These are phyloP conservation scores for Trebouxiophyceae sp. DNA, from an alignment of 163 green algal species.

Conservation along the genomic window DNA sequence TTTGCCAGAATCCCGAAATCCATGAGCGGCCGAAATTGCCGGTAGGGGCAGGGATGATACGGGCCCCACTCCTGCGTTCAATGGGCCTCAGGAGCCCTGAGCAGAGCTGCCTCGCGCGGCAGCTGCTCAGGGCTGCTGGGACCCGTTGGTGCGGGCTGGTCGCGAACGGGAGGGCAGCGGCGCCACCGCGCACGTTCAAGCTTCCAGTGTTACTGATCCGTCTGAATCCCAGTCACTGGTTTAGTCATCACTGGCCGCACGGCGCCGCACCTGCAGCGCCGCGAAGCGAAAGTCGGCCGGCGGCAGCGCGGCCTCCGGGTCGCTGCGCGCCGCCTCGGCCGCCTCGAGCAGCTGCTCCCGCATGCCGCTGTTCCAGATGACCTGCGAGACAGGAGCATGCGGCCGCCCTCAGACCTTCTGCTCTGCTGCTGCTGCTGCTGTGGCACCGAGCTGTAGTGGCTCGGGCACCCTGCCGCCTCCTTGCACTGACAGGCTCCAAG, in stretches of 20 bases:
- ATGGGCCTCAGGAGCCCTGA: too few relatives aligned
- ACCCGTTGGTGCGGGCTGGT: background rate
- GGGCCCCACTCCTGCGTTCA: too few relatives aligned
- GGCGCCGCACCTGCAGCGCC: background rate
- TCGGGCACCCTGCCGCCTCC: background rate
- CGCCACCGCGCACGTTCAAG: too few relatives aligned
- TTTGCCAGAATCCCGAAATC: too few relatives aligned
- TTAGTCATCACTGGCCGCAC: too few relatives aligned
- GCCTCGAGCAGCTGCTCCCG: constrained; percentile 53
- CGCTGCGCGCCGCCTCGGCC: constrained; percentile 22
- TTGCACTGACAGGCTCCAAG: background rate
- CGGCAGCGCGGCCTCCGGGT: constrained; percentile 3
- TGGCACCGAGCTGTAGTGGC: background rate
- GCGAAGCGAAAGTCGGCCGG: constrained; percentile 2
- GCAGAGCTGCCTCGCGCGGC: constrained; percentile 5
- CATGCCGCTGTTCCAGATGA: constrained; percentile 80
- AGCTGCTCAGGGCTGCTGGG: constrained; percentile 7
- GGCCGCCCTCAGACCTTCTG: background rate
- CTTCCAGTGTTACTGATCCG: too few relatives aligned
- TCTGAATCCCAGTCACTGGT: too few relatives aligned
- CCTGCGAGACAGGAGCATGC: constrained; percentile 22
- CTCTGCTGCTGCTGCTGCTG: background rate
- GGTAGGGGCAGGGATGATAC: too few relatives aligned
- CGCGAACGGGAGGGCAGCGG: background rate
- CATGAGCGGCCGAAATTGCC: too few relatives aligned